phyloP scores from a whole-genome alignment of 176 grass and related monocot genomes.

The Guadua angustifolia region DNA sequence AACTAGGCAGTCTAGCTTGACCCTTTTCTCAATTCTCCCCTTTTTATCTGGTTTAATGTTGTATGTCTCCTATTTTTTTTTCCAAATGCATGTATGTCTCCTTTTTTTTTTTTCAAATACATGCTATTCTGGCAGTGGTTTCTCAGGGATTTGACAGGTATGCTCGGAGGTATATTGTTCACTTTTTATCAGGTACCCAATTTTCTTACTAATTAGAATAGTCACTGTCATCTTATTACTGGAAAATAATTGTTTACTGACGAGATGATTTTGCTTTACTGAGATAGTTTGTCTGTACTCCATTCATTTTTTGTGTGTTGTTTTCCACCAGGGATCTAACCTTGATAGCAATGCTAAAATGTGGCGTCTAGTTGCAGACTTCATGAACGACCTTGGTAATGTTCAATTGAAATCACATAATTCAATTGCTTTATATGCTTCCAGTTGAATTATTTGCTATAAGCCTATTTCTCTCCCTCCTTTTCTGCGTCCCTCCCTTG shows the following conservation, averaged over 20 bases:
- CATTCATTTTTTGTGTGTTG: conserved; percentile 49
- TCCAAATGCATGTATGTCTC: neutral
- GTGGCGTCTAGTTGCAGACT: conserved; percentile 97
- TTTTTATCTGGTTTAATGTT: conserved; percentile 22
- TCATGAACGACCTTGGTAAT: conserved; percentile 99
- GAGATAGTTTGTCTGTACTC: conserved; percentile 2
- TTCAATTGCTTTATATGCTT: conserved; percentile 7
- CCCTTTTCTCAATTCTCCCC: neutral
- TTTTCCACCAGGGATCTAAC: conserved; percentile 76
- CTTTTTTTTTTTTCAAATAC: neutral
- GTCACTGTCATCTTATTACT: conserved; percentile 14
- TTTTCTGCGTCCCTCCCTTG: neutral
- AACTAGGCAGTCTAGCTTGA: neutral
- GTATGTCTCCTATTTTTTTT: neutral
- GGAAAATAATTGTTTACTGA: neutral
- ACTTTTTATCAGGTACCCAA: conserved; percentile 87
- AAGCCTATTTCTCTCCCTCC: neutral
- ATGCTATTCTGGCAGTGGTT: conserved; percentile 77
- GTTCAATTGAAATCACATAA: conserved; percentile 30
- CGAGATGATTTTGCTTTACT: conserved; percentile 24
- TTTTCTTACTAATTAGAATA: conserved; percentile 20
- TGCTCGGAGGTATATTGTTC: conserved; percentile 96
- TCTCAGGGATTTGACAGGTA: conserved; percentile 93
- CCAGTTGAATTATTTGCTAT: neutral
- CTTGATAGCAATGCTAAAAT: conserved; percentile 94